These are phyloP conservation scores for Chrysoporthe puriensis DNA, from an alignment of 2,329 filamentous ascomycete genomes.

Conservation along the genomic window DNA sequence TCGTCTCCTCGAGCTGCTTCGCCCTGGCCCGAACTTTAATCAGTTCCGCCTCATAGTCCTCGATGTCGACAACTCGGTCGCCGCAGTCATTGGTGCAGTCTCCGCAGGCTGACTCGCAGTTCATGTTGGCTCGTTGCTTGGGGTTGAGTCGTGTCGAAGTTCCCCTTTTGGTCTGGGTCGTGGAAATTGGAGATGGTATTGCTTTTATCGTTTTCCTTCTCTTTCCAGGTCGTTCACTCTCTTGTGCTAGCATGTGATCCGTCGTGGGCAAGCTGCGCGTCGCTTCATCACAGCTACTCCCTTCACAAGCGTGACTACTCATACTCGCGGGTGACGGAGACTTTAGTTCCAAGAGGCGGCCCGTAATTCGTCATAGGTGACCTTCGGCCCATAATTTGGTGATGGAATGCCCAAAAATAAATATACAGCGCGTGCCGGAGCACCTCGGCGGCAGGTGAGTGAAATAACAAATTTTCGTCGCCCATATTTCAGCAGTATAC, in stretches of 20 bases:
- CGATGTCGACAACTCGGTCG: constrained; percentile 31
- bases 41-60: constrained; percentile 35
- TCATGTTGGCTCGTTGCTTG: constrained; percentile 15
- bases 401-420: background rate
- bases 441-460: background rate
- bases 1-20: constrained; percentile 32
- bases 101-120: constrained; percentile 21
- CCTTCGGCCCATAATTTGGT: background rate
- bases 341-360: background rate
- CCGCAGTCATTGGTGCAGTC: constrained; percentile 24
- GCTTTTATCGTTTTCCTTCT: background rate
- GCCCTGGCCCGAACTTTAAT: constrained; percentile 31
- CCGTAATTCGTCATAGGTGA: background rate
- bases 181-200: background rate
- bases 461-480: background rate
- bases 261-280: too few species aligned
- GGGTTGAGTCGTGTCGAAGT: background rate
- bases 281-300: background rate
- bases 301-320: background rate
- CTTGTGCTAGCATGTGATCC: background rate
- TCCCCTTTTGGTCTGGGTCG: background rate
- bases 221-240: background rate
- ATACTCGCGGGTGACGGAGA: background rate
- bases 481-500: background rate
- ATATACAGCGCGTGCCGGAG: background rate